Evolutionary conservation across 2,329 filamentous ascomycete species (phyloP), one percentile per base, ranked within the genome.

Genomic region (Dactylellina haptotyla): DNA sequence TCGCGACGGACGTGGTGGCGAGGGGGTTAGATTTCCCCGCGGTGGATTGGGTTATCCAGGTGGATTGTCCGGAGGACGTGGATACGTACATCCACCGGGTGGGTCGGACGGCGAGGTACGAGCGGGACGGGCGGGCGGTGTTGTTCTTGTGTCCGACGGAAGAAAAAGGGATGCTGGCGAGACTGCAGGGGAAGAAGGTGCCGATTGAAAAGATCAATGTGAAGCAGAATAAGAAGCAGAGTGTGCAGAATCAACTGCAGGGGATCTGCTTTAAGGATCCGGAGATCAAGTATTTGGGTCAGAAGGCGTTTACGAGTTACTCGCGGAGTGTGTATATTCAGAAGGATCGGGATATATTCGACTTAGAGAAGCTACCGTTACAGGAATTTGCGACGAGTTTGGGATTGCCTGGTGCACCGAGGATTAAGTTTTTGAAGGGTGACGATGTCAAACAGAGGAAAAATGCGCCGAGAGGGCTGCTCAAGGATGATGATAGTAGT

Each of bases 61-160:
- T 92, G n/a, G 95, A 99, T 80, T 96, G 92, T 76, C 95, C 95
- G 0, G 95, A 99, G 81, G 94, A 99, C 80, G 90, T 91, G 2
- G 95, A 98, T 79, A 99, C 95, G 0, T 99, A 99, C 79, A 98
- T 99, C 77, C 95, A 99, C 82, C 88, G 95, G 70, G 94, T 97
- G 3, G 95, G 95, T 1, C 88, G 95, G 28, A 98, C 95, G 16
- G 95, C 95, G n/a, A 87, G 94, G 20, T 98, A 96, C 80, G 90
- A 97, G 78, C 90, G 90, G 75, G 88, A 92, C 59, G 95, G 95
- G 5, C 88, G 90, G 39, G 94, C 95, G 0, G 92, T 98, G 0
- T 81, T 99, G 0, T 97, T 99, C 80, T 83, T 99, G 0, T 92
- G 97, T 63, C 94, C 95, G 0, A 95, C 88, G 77, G 96, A 99